Conservation (phyloP, 1,284 basidiomycete genomes). For the Trametes pubescens region DNA sequence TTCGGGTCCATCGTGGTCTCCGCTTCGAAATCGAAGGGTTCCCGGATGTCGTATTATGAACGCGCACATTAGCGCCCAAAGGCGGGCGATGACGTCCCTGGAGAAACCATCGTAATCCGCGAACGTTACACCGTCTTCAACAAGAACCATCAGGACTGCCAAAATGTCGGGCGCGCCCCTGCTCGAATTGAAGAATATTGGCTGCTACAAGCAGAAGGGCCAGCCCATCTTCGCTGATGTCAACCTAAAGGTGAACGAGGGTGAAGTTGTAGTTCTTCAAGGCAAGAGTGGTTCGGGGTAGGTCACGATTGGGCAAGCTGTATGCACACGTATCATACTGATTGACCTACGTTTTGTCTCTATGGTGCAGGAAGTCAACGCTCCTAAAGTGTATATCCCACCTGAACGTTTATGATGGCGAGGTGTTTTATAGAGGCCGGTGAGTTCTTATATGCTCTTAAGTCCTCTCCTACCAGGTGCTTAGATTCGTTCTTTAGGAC, state of each 20-base stretch:
- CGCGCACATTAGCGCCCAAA: constrained; percentile 4
- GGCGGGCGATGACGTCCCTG: constrained; percentile 12
- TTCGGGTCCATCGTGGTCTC: neutral
- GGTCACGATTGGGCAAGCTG: neutral
- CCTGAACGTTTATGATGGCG: constrained; percentile 75
- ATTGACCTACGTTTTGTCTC: neutral
- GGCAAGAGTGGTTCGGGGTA: constrained; percentile 79
- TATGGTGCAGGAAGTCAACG: constrained; percentile 71
- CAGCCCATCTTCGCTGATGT: constrained; percentile 63
- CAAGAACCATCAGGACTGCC: neutral
- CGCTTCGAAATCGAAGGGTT: no score
- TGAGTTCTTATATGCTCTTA: constrained; percentile 44
- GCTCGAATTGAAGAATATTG: constrained; percentile 54
- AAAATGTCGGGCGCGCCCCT: constrained; percentile 39
- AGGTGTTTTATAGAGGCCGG: constrained; percentile 72
- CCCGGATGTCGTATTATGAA: no score
- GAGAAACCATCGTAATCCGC: constrained; percentile 2
- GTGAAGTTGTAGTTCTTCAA: constrained; percentile 76
- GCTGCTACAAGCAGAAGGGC: constrained; percentile 53
- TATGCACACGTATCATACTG: neutral
- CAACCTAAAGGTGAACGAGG: constrained; percentile 68
- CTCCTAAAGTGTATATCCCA: constrained; percentile 85
- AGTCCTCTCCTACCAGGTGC: neutral
- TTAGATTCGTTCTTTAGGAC: constrained; percentile 46
- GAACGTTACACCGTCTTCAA: no score